A percentile compares a stretch with the other conserved stretches of the same genome.
Conservation (phyloP, 345 rosid genomes). For the Camelina hispida region DNA sequence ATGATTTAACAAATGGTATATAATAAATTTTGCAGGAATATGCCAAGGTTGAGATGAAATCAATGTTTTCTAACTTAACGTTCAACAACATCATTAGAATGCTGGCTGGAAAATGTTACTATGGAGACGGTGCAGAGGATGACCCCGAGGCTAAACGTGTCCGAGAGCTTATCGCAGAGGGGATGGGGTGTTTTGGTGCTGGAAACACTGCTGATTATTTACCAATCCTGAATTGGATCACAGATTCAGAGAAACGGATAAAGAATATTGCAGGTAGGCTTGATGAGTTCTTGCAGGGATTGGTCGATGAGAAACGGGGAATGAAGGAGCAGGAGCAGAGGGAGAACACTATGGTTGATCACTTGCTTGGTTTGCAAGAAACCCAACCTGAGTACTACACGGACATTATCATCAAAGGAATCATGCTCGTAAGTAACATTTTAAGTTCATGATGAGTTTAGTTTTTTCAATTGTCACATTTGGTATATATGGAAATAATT, state of each 20-base stretch:
- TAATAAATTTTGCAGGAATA: conserved; percentile 16
- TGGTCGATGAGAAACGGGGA: conserved; percentile 54
- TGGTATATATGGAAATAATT: not conserved
- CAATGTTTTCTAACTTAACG: conserved; percentile 44
- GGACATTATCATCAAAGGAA: conserved; percentile 57
- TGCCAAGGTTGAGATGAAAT: conserved; percentile 46
- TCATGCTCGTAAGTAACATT: conserved; percentile 39
- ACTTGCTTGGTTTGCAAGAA: conserved; percentile 55
- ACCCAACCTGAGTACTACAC: conserved; percentile 53
- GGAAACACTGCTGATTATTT: conserved; percentile 53
- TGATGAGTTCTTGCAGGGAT: conserved; percentile 53
- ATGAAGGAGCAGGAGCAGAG: conserved; percentile 29
- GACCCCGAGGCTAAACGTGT: conserved; percentile 47
- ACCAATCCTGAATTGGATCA: conserved; percentile 49
- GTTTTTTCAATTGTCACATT: not conserved
- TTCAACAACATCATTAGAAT: conserved; percentile 52
- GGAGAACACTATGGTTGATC: conserved; percentile 51
- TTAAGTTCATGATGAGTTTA: not conserved
- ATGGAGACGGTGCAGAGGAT: conserved; percentile 46
- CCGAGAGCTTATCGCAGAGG: conserved; percentile 45
- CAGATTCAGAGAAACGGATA: conserved; percentile 39
- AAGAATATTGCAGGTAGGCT: conserved; percentile 19
- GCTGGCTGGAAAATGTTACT: conserved; percentile 54
- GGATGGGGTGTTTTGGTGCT: conserved; percentile 5
- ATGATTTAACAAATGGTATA: not conserved